phyloP scores from a whole-genome alignment of 176 grass and related monocot genomes.

The Musa troglodytarum region DNA sequence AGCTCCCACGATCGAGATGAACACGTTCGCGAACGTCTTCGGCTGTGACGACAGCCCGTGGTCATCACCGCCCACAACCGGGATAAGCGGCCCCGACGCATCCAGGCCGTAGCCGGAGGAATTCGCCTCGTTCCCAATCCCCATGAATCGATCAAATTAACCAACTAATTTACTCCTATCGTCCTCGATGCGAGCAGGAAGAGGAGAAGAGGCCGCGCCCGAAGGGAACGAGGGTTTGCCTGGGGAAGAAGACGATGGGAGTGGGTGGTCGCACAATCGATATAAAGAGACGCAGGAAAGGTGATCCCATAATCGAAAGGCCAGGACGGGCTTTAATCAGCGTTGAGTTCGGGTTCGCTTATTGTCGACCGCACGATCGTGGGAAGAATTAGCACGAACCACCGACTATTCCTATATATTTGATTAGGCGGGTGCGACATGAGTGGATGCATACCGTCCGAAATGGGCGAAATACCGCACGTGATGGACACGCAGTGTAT shows the following conservation, averaged over 20 bases:
- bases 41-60: slow-evolving; percentile 64
- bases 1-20: slow-evolving; percentile 83
- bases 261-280: background rate
- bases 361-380: too few species aligned
- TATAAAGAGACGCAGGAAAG: too few species aligned
- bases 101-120: slow-evolving; percentile 43
- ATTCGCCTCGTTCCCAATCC: slow-evolving; percentile 46
- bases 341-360: too few species aligned
- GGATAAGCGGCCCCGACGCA: slow-evolving; percentile 46
- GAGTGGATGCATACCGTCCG: too few species aligned
- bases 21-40: slow-evolving; percentile 96
- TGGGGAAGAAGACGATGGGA: background rate
- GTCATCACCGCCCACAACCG: background rate
- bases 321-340: too few species aligned
- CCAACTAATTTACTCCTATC: background rate
- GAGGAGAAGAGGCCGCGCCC: background rate
- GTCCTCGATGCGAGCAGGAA: background rate
- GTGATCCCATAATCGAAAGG: too few species aligned
- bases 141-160: slow-evolving; percentile 28
- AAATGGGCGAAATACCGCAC: too few species aligned
- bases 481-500: too few species aligned
- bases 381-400: too few species aligned
- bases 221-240: background rate
- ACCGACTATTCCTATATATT: too few species aligned
- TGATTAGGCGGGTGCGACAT: too few species aligned